Percentiles rank a stretch among this genome's conserved stretches.
Evolutionary conservation across 2,329 filamentous ascomycete species (phyloP).

Genomic region (Chaetomiaceae sp.): DNA sequence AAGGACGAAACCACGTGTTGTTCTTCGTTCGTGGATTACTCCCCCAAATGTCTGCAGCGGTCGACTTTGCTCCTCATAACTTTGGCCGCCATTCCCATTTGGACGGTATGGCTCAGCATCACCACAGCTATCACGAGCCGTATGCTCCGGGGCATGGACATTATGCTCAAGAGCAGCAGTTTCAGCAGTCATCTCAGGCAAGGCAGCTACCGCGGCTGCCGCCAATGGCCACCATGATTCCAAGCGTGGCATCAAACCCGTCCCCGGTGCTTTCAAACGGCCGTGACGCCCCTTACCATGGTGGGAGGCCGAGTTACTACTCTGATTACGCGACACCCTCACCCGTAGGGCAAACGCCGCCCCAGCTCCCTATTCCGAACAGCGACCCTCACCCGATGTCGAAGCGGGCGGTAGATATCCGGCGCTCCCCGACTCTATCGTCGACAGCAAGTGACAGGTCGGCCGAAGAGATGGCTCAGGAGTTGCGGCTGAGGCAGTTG

Average conservation of each 20-base stretch:
- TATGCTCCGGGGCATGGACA: slow-evolving; percentile 30
- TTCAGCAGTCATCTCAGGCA: slow-evolving; percentile 15
- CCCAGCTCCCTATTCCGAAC: slow-evolving; percentile 26
- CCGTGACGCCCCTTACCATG: slow-evolving; percentile 24
- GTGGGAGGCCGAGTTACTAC: slow-evolving; percentile 25
- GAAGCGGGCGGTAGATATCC: slow-evolving; percentile 25
- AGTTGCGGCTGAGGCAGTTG: slow-evolving; percentile 24
- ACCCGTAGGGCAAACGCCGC: slow-evolving; percentile 31
- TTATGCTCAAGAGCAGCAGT: slow-evolving; percentile 29
- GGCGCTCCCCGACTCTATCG: slow-evolving; percentile 29
- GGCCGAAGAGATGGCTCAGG: slow-evolving; percentile 27
- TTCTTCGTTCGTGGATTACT: slow-evolving; percentile 12
- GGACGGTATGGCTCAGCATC: slow-evolving; percentile 36
- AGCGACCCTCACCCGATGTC: slow-evolving; percentile 23
- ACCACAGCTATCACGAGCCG: slow-evolving; percentile 31
- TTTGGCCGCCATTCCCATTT: slow-evolving; percentile 32
- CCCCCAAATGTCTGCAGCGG: slow-evolving; percentile 34
- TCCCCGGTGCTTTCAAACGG: slow-evolving; percentile 19
- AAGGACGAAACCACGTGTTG: slow-evolving; percentile 9
- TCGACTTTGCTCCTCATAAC: slow-evolving; percentile 30
- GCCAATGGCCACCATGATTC: slow-evolving; percentile 28
- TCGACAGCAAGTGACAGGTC: slow-evolving; percentile 30
- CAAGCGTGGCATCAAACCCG: slow-evolving; percentile 19
- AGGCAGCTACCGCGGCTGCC: slow-evolving; percentile 27
- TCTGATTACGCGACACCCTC: slow-evolving; percentile 32